These are phyloP conservation scores for Hymenoscyphus fructigenus DNA, from an alignment of 2,329 filamentous ascomycete genomes.

Conservation along the genomic window DNA sequence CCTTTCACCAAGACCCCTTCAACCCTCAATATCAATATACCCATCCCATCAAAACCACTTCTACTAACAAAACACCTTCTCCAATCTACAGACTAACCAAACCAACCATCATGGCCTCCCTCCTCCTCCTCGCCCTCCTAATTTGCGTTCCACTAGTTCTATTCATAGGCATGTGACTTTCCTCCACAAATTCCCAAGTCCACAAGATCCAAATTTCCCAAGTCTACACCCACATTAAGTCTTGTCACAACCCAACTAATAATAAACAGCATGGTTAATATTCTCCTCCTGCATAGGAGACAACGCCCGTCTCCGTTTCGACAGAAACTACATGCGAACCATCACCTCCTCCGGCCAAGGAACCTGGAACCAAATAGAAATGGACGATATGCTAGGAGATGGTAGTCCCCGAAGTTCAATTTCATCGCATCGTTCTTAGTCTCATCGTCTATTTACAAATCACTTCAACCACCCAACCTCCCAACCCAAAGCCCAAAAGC, in stretches of 20 bases:
- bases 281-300: slow-evolving; percentile 39
- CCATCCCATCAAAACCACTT: too few relatives aligned
- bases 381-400: slow-evolving; percentile 37
- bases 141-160: background rate
- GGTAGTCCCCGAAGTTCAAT: background rate
- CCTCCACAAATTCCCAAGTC: background rate
- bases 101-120: background rate
- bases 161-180: background rate
- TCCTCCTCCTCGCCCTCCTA: background rate
- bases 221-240: background rate
- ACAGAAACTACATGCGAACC: slow-evolving; percentile 35
- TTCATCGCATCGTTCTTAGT: background rate
- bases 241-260: background rate
- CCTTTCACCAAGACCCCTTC: too few relatives aligned
- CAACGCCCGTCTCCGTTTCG: slow-evolving; percentile 30
- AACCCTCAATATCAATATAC: too few relatives aligned
- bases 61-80: too few relatives aligned
- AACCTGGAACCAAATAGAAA: slow-evolving; percentile 38
- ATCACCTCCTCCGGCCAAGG: slow-evolving; percentile 36
- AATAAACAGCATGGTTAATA: slow-evolving; percentile 34
- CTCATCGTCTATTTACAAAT: too few relatives aligned
- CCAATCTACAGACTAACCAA: too few relatives aligned
- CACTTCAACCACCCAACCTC: too few relatives aligned
- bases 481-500: too few relatives aligned
- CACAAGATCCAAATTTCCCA: background rate